phyloP scores from a whole-genome alignment of 2,329 filamentous ascomycete genomes.

The Tolypocladium sp. region DNA sequence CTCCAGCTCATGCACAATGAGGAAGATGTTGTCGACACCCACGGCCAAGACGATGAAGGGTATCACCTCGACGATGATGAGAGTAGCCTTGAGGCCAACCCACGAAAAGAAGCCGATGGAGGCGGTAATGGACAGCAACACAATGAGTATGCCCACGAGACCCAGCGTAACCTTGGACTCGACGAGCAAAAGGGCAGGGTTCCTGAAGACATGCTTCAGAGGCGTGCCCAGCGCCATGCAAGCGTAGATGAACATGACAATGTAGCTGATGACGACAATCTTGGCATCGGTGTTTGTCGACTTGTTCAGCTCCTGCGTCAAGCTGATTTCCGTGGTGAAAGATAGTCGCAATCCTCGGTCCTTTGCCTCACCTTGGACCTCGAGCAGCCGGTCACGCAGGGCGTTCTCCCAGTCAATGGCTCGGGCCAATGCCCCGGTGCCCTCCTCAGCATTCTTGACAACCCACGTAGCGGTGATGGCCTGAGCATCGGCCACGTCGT shows the following conservation, averaged over 20 bases:
- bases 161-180: conserved; percentile 96
- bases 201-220: conserved; percentile 65
- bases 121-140: conserved; percentile 92
- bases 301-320: conserved; percentile 95
- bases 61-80: conserved; percentile 98
- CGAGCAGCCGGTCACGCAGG: conserved; percentile 63
- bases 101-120: conserved; percentile 94
- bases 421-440: conserved; percentile 55
- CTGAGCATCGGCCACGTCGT: conserved; percentile 60
- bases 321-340: conserved; percentile 89
- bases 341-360: conserved; percentile 76
- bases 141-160: conserved; percentile 89
- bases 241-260: conserved; percentile 98
- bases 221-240: conserved; percentile 87
- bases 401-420: conserved; percentile 87
- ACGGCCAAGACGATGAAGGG: conserved; percentile 94
- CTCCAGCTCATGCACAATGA: conserved; percentile 97
- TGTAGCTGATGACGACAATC: conserved; percentile 91
- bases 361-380: conserved; percentile 71
- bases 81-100: conserved; percentile 81
- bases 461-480: conserved; percentile 93
- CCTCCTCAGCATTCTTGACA: conserved; percentile 75
- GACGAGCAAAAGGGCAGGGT: conserved; percentile 76
- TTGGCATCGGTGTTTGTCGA: conserved; percentile 97
- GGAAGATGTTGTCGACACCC: conserved; percentile 96